Evolutionary conservation across 306 rosid genomes (phyloP).

Genomic region (Ziziphus jujuba): DNA sequence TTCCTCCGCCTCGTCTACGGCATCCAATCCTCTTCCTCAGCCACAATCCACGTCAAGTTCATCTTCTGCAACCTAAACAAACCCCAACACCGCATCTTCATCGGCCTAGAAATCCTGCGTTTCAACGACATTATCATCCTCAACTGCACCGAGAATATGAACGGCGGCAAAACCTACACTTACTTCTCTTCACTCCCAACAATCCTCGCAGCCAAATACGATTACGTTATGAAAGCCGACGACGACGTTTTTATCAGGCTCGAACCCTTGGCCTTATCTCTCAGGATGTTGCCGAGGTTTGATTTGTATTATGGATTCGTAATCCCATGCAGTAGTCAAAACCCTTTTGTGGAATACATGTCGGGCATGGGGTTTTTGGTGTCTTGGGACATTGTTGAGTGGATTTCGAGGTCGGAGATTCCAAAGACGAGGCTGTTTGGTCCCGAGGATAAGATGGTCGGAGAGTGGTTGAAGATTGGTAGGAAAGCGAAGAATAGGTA

Average conservation of each 20-base stretch:
- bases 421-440: constrained; percentile 10
- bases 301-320: constrained; percentile 34
- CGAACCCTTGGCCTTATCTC: constrained; percentile 20
- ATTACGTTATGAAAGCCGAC: constrained; percentile 33
- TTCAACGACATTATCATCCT: constrained; percentile 29
- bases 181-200: constrained; percentile 29
- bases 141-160: constrained; percentile 35
- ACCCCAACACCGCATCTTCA: constrained; percentile 17
- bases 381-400: constrained; percentile 41
- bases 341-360: constrained; percentile 29
- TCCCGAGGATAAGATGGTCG: constrained; percentile 34
- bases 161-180: constrained; percentile 33
- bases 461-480: constrained; percentile 35
- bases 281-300: constrained; percentile 30
- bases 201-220: not conserved
- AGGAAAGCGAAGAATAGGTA: constrained; percentile 24
- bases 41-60: constrained; percentile 29
- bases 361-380: constrained; percentile 39
- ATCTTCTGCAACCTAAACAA: constrained; percentile 28
- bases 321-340: constrained; percentile 26
- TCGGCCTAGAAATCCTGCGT: constrained; percentile 22
- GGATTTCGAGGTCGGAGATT: constrained; percentile 27
- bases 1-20: constrained; percentile 37
- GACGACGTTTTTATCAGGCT: constrained; percentile 33
- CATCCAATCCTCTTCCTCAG: constrained; percentile 22